Base-by-base conservation (phyloP, 495 filamentous ascomycete genomes). In the Antarctomyces pellizariae region DNA sequence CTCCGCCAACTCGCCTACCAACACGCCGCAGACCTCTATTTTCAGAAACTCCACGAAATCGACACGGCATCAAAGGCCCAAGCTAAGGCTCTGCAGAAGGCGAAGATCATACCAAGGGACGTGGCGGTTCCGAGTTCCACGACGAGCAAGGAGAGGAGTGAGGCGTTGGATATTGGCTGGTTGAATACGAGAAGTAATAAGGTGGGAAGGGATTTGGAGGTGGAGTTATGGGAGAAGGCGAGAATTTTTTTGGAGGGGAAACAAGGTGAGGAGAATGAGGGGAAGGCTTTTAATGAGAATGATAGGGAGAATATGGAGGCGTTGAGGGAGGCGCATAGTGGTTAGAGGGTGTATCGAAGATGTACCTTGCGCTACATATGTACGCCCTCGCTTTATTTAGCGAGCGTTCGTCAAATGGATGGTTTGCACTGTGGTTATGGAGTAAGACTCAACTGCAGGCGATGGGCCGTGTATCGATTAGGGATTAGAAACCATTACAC, bases 121-220 rank as follows among this genome's bases (percentile, higher is more conserved):
- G 18, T 15, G 12, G 22, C 15, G 3, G 22, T 18, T 9, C 35
- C 36, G 5, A 30, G 11, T n/a, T n/a, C n/a, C n/a, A n/a, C n/a
- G 15, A 33, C 16, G 31, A 10, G 6, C 32, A 34, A 31, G 10
- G 12, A 8, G 22, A 26, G 21, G 6, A 18, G 22, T 7, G 23
- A 30, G 26, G 19, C 7, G 26, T 7, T 6, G 28, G 80, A 91
- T 46, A 65, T 86, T 8, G 78, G 79, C 26, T 73, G 69, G 65
- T 50, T 92, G 40, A 92, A 92, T 39, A 74, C 72, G 47, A 62
- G 76, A 32, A 73, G 71, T 32, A 68, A 73, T 35, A 69, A 66
- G 16, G 69, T 83, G 9, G 75, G 68, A 22, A 68, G 63, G 39
- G 69, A 75, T 32, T 78, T 75, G 57, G 76, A 86, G 43, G 59